phyloP scores from a whole-genome alignment of 2,329 filamentous ascomycete species.

The Exutisphaerella laricina region DNA sequence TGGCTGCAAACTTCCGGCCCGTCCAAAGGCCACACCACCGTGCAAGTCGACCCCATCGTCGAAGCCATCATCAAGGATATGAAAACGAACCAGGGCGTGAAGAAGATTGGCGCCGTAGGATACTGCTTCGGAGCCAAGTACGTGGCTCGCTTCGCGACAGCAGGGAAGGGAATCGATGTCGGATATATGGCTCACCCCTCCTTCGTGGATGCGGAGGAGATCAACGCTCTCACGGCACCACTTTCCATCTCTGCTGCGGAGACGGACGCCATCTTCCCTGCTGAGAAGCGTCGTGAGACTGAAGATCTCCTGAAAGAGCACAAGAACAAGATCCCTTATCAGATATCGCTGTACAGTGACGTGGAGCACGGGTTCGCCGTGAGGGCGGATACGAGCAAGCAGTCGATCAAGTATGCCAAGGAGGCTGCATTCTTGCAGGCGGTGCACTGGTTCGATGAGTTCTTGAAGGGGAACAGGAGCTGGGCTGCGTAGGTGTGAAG shows the following conservation, averaged over 20 bases:
- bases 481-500: conserved; percentile 8
- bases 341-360: conserved; percentile 69
- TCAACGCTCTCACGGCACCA: conserved; percentile 52
- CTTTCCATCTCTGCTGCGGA: conserved; percentile 61
- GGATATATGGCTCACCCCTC: conserved; percentile 73
- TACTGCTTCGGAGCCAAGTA: conserved; percentile 52
- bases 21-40: conserved; percentile 36
- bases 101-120: conserved; percentile 40
- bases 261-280: conserved; percentile 55
- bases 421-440: conserved; percentile 78
- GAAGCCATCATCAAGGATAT: conserved; percentile 45
- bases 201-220: conserved; percentile 60
- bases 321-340: conserved; percentile 55
- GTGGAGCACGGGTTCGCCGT: conserved; percentile 72
- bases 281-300: conserved; percentile 50
- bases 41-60: conserved; percentile 50
- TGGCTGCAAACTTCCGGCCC: conserved; percentile 42
- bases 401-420: conserved; percentile 62
- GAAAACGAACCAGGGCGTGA: conserved; percentile 45
- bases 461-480: conserved; percentile 39
- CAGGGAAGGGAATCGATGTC: conserved; percentile 55
- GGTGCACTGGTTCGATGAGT: conserved; percentile 67
- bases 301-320: conserved; percentile 55
- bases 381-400: conserved; percentile 56
- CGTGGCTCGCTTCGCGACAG: conserved; percentile 56